Evolutionary conservation across 352 stramenopile genomes (phyloP), one percentile per base, ranked within the genome.

Genomic region (Phytopythium litorale): DNA sequence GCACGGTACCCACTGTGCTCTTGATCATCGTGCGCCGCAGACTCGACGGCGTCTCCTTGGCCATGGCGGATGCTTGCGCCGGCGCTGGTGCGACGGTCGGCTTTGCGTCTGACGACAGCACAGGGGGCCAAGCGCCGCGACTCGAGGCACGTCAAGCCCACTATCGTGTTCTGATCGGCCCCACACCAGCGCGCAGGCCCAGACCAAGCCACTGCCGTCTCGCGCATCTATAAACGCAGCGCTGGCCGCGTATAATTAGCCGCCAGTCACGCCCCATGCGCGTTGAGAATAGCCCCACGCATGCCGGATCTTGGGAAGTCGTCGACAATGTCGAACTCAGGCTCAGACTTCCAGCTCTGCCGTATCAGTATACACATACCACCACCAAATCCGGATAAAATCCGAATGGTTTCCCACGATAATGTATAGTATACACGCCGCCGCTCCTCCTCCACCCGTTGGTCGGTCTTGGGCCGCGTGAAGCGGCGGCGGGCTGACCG

Each of bases 11-110:
- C 6, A 94, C 78, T 1, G 81, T 90, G 68, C 69, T 81, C 72
- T 94, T 92, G 73, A 94, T 73, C 79, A 94, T 91, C 57, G 84
- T 91, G 21, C 84, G 79, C n/a, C 82, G 82, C 77, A 93, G 52
- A 30, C 60, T 75, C 21, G 66, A 65, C 45, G 77, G 58, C 45
- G 59, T 52, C 19, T 74, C 64, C 60, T 75, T 76, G 16, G 64
- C 25, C 68, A 75, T 68, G 6, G 40, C 28, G 66, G 42, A 23
- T 16, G 16, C 21, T 40, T 7, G 4, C 19, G 12, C 32, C 30
- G 15, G 9, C 30, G 15, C 19, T 32, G 50, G 11, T 19, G 23
- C 21, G 2, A 9, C 28, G 5, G 30, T 38, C 49, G 28, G 12
- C 45, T 54, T 37, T 37, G 18, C 48, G 5, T 21, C 23, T 37